Percentiles rank a stretch among this genome's conserved stretches.
phyloP scores from a whole-genome alignment of 2,329 filamentous ascomycete species.

The Zopfia rhizophila region DNA sequence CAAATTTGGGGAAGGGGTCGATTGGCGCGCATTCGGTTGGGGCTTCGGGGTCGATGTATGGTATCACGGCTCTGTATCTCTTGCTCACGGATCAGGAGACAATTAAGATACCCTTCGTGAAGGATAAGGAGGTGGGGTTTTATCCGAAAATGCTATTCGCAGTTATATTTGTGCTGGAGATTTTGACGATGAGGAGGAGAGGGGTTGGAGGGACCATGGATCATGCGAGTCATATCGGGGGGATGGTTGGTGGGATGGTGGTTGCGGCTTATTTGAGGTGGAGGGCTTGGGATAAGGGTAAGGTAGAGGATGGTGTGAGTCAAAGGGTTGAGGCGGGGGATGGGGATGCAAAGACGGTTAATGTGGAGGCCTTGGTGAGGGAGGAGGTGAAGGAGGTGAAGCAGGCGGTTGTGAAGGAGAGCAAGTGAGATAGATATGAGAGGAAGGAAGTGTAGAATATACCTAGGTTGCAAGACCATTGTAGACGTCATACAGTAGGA shows the following conservation, averaged over 20 bases:
- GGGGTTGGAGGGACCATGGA: slow-evolving; percentile 32
- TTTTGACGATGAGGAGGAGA: slow-evolving; percentile 26
- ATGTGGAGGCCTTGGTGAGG: slow-evolving; percentile 35
- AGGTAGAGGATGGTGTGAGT: slow-evolving; percentile 3
- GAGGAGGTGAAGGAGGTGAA: slow-evolving; percentile 43
- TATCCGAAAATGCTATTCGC: slow-evolving; percentile 43
- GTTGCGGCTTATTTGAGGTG: slow-evolving; percentile 40
- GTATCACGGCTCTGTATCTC: slow-evolving; percentile 40
- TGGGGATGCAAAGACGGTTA: slow-evolving; percentile 31
- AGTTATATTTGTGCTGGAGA: slow-evolving; percentile 38
- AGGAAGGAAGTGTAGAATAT: slow-evolving; percentile 33
- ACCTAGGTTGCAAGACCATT: too few relatives aligned
- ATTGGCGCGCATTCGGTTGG: slow-evolving; percentile 44
- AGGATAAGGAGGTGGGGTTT: slow-evolving; percentile 37
- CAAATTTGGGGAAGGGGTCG: slow-evolving; percentile 40
- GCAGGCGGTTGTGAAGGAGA: slow-evolving; percentile 50
- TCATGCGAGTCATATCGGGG: slow-evolving; percentile 51
- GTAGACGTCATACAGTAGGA: too few relatives aligned
- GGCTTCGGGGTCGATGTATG: slow-evolving; percentile 47
- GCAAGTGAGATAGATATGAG: slow-evolving; percentile 43
- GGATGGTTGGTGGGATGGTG: slow-evolving; percentile 36
- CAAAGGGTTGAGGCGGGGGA: slow-evolving; percentile 22
- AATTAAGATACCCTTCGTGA: slow-evolving; percentile 43
- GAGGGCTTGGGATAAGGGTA: slow-evolving; percentile 35
- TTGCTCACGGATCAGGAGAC: slow-evolving; percentile 44